Conservation (phyloP, 1,284 basidiomycete species). For the Irpex sp. region DNA sequence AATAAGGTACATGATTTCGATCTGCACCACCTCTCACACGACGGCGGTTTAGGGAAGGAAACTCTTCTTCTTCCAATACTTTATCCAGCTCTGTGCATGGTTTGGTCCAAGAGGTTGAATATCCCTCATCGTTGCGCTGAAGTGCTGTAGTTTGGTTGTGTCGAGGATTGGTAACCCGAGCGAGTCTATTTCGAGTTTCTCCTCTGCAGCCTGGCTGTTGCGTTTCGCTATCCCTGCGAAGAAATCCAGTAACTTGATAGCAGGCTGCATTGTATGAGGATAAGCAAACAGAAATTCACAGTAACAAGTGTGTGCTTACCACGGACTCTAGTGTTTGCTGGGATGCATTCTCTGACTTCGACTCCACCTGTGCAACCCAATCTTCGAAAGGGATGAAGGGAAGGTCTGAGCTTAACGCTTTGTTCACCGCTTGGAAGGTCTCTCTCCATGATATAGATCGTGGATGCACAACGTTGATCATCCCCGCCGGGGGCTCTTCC, state of each 20-base stretch:
- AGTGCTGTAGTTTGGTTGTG: constrained; percentile 1
- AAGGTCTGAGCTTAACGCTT: not conserved
- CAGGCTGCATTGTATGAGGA: constrained; percentile 5
- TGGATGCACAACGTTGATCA: constrained; percentile 17
- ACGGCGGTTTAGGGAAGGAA: not conserved
- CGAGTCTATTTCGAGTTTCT: constrained; percentile 6
- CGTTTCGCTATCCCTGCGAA: constrained; percentile 5
- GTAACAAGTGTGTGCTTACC: constrained; percentile 1
- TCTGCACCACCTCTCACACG: not conserved
- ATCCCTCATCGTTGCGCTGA: not conserved
- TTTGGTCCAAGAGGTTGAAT: not conserved
- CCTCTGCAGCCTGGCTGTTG: not conserved
- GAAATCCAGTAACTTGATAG: constrained; percentile 15
- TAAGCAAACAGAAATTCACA: not conserved
- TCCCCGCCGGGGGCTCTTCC: not conserved
- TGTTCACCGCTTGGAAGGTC: constrained; percentile 4
- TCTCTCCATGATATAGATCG: constrained; percentile 9
- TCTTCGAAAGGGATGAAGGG: constrained; percentile 8
- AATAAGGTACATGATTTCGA: no score
- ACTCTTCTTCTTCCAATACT: constrained; percentile 6
- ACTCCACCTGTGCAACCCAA: constrained; percentile 13
- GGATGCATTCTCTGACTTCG: constrained; percentile 1
- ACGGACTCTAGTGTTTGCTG: constrained; percentile 5
- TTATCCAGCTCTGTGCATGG: constrained; percentile 8
- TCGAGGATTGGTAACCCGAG: constrained; percentile 10